phyloP scores from a whole-genome alignment of 2,329 filamentous ascomycete genomes.

The Colletotrichum horii region DNA sequence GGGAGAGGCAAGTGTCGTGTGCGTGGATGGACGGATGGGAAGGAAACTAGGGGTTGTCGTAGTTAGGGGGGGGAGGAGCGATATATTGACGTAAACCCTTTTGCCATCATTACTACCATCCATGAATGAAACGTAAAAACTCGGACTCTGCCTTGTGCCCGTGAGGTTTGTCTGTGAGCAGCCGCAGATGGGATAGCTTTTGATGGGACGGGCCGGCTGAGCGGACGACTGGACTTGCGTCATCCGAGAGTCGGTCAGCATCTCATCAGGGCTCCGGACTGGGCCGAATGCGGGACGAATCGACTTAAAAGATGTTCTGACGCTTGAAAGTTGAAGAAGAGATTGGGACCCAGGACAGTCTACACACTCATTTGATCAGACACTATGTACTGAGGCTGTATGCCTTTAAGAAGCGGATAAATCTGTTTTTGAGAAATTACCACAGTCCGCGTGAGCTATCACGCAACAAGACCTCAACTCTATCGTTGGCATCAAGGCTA shows the following conservation, averaged over 20 bases:
- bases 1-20: background rate
- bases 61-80: background rate
- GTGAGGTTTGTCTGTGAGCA: background rate
- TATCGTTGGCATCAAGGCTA: background rate
- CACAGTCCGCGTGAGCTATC: background rate
- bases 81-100: background rate
- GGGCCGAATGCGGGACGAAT: background rate
- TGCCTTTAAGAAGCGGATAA: background rate
- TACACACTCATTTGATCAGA: too few relatives aligned
- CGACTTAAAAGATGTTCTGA: background rate
- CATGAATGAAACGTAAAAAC: background rate
- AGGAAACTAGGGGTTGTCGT: background rate
- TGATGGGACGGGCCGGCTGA: background rate
- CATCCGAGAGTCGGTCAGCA: background rate
- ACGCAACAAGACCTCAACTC: background rate
- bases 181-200: background rate
- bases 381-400: too few relatives aligned
- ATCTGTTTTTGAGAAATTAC: background rate
- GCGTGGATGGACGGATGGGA: background rate
- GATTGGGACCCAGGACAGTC: too few relatives aligned
- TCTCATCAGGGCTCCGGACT: background rate
- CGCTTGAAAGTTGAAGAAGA: fast-evolving
- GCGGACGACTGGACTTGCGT: background rate
- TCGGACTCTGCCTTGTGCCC: background rate
- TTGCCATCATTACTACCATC: background rate